Evolutionary conservation across 2,329 filamentous ascomycete genomes (phyloP).

Genomic region (Amylocarpus encephaloides): DNA sequence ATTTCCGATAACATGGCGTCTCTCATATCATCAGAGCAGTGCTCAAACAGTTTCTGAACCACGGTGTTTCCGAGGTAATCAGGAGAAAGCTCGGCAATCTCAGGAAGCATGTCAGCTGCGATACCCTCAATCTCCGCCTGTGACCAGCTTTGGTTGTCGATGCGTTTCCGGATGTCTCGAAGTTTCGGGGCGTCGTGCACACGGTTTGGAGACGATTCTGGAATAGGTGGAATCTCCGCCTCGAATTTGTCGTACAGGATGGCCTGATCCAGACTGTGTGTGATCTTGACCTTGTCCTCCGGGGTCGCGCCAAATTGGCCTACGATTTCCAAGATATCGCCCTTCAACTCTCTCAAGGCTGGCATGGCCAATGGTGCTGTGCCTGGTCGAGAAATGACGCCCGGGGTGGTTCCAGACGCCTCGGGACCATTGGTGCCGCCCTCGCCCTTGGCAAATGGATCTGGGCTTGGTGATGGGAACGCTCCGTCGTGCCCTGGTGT

Average conservation of each 20-base stretch:
- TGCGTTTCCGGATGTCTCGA: conserved; percentile 92
- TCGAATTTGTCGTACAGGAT: conserved; percentile 67
- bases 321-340: conserved; percentile 80
- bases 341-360: conserved; percentile 68
- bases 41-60: conserved; percentile 98
- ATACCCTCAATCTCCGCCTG: conserved; percentile 86
- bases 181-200: conserved; percentile 92
- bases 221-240: conserved; percentile 81
- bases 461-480: conserved; percentile 87
- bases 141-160: conserved; percentile 88
- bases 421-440: conserved; percentile 37
- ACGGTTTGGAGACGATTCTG: conserved; percentile 81
- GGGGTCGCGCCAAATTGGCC: conserved; percentile 79
- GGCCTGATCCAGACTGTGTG: conserved; percentile 65
- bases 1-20: conserved; percentile 88
- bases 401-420: conserved; percentile 33
- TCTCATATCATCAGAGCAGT: conserved; percentile 83
- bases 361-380: conserved; percentile 59
- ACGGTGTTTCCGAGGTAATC: conserved; percentile 98
- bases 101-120: conserved; percentile 88
- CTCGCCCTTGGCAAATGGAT: conserved; percentile 61
- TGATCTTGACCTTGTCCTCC: conserved; percentile 69
- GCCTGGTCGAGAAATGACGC: conserved; percentile 36
- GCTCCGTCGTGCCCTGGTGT: conserved; percentile 83
- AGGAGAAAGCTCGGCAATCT: conserved; percentile 89